phyloP scores from a whole-genome alignment of 116 monocot genomes.

The Iris pallida region DNA sequence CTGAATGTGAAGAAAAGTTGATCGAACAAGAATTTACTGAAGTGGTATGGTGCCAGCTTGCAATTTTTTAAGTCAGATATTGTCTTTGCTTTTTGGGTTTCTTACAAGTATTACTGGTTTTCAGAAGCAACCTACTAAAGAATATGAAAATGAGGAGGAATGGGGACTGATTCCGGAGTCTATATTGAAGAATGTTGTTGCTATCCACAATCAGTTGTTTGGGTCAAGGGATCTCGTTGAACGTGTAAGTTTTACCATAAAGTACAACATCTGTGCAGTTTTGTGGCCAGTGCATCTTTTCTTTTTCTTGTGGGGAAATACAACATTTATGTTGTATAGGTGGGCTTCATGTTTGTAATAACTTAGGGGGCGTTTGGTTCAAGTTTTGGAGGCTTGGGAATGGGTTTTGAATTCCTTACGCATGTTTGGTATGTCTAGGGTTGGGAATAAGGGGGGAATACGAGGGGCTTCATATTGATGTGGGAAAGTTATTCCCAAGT shows the following conservation, averaged over 20 bases:
- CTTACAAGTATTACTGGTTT: slow-evolving; percentile 10
- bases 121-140: slow-evolving; percentile 27
- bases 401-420: too few species aligned
- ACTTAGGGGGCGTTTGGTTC: too few species aligned
- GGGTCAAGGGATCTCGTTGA: slow-evolving; percentile 45
- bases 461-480: too few species aligned
- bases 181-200: slow-evolving; percentile 53
- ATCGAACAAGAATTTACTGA: slow-evolving; percentile 42
- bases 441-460: too few species aligned
- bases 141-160: slow-evolving; percentile 43
- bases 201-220: slow-evolving; percentile 67
- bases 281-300: neutral
- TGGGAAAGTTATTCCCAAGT: too few species aligned
- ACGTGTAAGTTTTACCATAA: slow-evolving; percentile 32
- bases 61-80: neutral
- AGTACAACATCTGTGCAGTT: neutral
- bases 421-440: too few species aligned
- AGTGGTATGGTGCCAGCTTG: slow-evolving; percentile 18
- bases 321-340: too few species aligned
- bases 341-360: too few species aligned
- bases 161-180: slow-evolving; percentile 62
- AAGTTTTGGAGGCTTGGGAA: too few species aligned
- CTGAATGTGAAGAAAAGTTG: slow-evolving; percentile 37
- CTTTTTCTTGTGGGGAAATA: neutral
- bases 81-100: slow-evolving; percentile 1